Evolutionary conservation across 164 flowering plant species (phyloP), one percentile per base, ranked within the genome.

Genomic region (Stephania japonica): DNA sequence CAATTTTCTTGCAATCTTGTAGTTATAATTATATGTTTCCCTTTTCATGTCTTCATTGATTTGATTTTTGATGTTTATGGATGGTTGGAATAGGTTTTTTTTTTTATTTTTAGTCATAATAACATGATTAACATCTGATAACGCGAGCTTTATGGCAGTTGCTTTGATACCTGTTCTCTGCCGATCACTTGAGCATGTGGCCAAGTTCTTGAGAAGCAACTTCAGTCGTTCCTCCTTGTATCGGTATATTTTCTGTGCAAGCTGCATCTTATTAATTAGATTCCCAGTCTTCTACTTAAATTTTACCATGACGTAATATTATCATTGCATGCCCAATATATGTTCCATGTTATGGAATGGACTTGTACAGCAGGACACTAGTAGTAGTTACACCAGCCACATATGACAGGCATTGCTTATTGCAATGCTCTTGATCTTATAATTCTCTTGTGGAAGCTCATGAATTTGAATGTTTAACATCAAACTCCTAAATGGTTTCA

Each of bases 101-200:
- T 67, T 67, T 4, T 38, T n/a, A 7, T 10, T 59, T 59, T 19
- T 67, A 47, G n/a, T 47, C 18, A 0, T 59, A 6, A 59, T 50
- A 67, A 61, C 43, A 14, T 65, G 19, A 6, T 49, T 50, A 67
- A 61, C 43, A 14, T 65, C 61, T 75, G 16, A 50, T 76, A 67
- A 75, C 72, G 53, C 76, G 47, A 77, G 50, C 69, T 73, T 75
- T 12, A 16, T 61, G 77, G 83, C 96, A 96, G 99, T 96, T 87
- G 95, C 99, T 73, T 85, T 96, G 75, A 86, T 96, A 81, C 97
- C 99, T 27, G 80, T 96, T 66, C 71, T 92, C 47, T 92, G 97
- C 72, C 95, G 91, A 73, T 73, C 95, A 0, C 81, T 92, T 72
- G 97, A 92, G 75, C 87, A 81, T 75, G 91, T 90, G 77, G 95